Conservation (phyloP, 1,139 yeast species). For the Kodamaea arcana region DNA sequence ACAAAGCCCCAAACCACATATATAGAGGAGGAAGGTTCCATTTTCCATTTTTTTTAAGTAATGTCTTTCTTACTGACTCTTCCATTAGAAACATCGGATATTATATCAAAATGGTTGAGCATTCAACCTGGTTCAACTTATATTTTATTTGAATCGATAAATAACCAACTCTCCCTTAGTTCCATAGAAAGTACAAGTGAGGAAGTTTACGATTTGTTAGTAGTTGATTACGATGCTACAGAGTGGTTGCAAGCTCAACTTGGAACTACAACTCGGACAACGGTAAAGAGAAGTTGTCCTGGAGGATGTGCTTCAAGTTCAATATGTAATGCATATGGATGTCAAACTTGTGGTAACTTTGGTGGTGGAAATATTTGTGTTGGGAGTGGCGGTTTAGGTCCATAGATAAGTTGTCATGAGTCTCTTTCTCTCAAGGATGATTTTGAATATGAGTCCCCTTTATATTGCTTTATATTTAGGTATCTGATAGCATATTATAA, state of each 20-base stretch:
- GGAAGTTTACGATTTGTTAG: neutral
- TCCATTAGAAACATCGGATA: neutral
- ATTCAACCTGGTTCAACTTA: constrained; percentile 1
- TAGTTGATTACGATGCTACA: neutral
- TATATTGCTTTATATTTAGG: too few relatives aligned
- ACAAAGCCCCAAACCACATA: too few relatives aligned
- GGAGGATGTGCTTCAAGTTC: neutral
- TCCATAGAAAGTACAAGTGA: neutral
- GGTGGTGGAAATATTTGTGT: constrained; percentile 1
- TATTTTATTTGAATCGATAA: neutral
- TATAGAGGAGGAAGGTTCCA: too few relatives aligned
- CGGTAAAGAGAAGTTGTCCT: neutral
- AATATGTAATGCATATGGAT: neutral
- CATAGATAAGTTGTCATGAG: too few relatives aligned
- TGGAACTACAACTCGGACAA: neutral
- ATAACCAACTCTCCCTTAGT: neutral
- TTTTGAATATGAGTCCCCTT: neutral
- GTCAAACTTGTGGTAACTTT: neutral
- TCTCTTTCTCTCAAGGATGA: neutral
- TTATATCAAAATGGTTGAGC: neutral
- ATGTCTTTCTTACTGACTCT: neutral
- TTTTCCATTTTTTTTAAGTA: too few relatives aligned
- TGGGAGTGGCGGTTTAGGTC: neutral
- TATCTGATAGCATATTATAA: too few relatives aligned
- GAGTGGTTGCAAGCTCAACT: neutral